Conservation (phyloP, 2,329 filamentous ascomycete genomes). For the Colletotrichum aenigma region DNA sequence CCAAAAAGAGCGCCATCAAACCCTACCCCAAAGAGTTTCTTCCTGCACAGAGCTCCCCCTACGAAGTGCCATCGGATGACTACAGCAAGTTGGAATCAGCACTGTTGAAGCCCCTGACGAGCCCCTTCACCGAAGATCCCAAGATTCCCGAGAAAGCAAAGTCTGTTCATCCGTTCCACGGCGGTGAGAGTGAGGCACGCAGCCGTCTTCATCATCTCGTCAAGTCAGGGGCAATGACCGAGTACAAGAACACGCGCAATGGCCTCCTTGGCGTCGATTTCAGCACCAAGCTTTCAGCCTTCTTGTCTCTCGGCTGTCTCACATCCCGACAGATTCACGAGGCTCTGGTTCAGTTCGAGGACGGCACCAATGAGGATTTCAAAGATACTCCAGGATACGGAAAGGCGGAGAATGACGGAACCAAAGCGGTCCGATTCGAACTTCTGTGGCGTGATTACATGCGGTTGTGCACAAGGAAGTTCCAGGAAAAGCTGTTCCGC, state of each 20-base stretch:
- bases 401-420: constrained; percentile 74
- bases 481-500: constrained; percentile 66
- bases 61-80: constrained; percentile 59
- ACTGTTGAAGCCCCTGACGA: constrained; percentile 62
- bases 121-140: constrained; percentile 56
- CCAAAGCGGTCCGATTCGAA: constrained; percentile 72
- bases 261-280: constrained; percentile 73
- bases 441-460: constrained; percentile 84
- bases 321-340: constrained; percentile 76
- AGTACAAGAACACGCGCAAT: constrained; percentile 75
- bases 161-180: constrained; percentile 69
- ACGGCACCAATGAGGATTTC: constrained; percentile 54
- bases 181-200: constrained; percentile 67
- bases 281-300: constrained; percentile 78
- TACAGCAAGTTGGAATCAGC: constrained; percentile 57
- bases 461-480: constrained; percentile 76
- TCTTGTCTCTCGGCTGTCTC: constrained; percentile 73
- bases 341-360: constrained; percentile 70
- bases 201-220: constrained; percentile 66
- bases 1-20: constrained; percentile 56
- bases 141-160: constrained; percentile 54
- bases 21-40: constrained; percentile 56
- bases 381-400: constrained; percentile 61
- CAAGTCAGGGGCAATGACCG: constrained; percentile 60
- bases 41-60: constrained; percentile 65